phyloP scores from a whole-genome alignment of 139 green algal species.

The Mychonastes homosphaera region DNA sequence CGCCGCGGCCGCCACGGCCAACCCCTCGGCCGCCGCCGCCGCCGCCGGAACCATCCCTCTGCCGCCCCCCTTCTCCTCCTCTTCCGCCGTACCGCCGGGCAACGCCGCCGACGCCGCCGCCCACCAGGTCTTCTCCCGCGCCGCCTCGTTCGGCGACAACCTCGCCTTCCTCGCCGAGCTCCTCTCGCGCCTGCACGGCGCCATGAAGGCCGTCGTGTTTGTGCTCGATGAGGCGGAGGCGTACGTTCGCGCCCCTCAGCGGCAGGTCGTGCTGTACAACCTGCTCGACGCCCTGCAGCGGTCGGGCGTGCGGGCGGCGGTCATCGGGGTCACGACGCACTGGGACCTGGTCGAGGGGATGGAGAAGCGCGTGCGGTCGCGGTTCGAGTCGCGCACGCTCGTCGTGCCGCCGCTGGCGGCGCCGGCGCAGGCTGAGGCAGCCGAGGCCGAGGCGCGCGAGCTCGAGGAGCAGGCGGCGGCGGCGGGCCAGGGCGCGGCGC shows the following conservation, averaged over 20 bases:
- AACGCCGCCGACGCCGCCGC: too few relatives aligned
- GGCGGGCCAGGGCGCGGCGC: too few relatives aligned
- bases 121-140: constrained; percentile 26
- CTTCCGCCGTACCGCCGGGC: too few relatives aligned
- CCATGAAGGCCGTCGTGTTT: constrained; percentile 60
- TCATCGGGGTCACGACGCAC: constrained; percentile 50
- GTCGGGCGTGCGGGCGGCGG: constrained; percentile 35
- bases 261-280: constrained; percentile 78
- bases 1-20: too few relatives aligned
- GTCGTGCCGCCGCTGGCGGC: constrained; percentile 23
- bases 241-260: constrained; percentile 38
- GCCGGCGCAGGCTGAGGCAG: constrained; percentile 4
- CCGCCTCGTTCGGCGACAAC: constrained; percentile 60
- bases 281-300: constrained; percentile 59
- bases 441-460: background rate
- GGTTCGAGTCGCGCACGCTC: constrained; percentile 54
- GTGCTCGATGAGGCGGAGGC: constrained; percentile 71
- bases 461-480: background rate
- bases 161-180: constrained; percentile 62
- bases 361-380: constrained; percentile 71
- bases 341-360: constrained; percentile 63
- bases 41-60: too few relatives aligned
- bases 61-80: too few relatives aligned
- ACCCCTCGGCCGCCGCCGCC: too few relatives aligned
- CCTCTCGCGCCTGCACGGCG: constrained; percentile 46